Conservation (phyloP, 176 grass and related monocot genomes). For the Bromus sterilis region DNA sequence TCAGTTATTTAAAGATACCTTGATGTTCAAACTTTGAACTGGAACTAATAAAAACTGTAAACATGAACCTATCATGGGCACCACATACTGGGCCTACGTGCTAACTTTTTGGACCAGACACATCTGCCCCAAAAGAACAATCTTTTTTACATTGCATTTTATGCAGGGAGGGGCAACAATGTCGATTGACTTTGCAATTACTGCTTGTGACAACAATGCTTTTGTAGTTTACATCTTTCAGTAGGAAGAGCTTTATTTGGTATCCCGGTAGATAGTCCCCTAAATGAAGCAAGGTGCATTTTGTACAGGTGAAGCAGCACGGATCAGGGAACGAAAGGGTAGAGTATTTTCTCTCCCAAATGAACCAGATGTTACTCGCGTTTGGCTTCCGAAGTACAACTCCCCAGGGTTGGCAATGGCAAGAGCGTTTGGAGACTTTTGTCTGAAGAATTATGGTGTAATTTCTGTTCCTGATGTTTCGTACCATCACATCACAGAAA, state of each 20-base stretch:
- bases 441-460: slow-evolving; percentile 61
- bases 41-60: not conserved
- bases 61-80: not conserved
- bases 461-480: slow-evolving; percentile 70
- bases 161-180: not conserved
- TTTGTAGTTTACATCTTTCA: not conserved
- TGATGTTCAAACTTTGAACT: not conserved
- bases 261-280: not conserved
- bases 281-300: slow-evolving; percentile 17
- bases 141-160: not conserved
- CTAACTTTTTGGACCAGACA: not conserved
- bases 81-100: not conserved
- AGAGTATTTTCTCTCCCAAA: slow-evolving; percentile 68
- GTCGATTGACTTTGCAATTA: not conserved
- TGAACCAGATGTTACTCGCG: slow-evolving; percentile 67
- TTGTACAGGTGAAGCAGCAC: slow-evolving; percentile 56
- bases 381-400: slow-evolving; percentile 72
- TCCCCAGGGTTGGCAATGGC: slow-evolving; percentile 74
- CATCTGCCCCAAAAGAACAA: not conserved
- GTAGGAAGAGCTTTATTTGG: not conserved
- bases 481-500: slow-evolving; percentile 47
- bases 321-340: slow-evolving; percentile 61
- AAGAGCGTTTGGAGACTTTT: slow-evolving; percentile 82
- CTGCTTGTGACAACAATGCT: not conserved
- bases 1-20: not conserved